phyloP scores from a whole-genome alignment of 805 yeast species.

The Sugiyamaella boreocaroliniensis region DNA sequence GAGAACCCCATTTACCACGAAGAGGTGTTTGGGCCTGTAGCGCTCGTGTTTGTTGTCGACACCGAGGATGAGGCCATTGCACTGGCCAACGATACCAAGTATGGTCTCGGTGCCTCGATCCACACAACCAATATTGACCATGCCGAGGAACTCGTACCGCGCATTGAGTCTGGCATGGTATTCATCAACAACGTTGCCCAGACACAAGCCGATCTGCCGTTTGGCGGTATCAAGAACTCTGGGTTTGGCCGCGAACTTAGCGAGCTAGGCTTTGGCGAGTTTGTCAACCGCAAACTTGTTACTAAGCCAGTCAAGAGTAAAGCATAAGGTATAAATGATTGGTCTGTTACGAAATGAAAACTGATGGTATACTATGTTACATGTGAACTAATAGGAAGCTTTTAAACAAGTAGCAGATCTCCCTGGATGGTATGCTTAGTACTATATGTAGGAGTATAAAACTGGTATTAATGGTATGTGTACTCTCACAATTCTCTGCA shows the following conservation, averaged over 20 bases:
- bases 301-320: slow-evolving; percentile 35
- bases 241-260: slow-evolving; percentile 72
- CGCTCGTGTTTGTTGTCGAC: slow-evolving; percentile 50
- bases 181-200: slow-evolving; percentile 54
- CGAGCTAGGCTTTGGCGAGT: slow-evolving; percentile 55
- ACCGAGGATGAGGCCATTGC: slow-evolving; percentile 46
- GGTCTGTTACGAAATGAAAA: too few relatives aligned
- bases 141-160: slow-evolving; percentile 47
- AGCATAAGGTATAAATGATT: too few relatives aligned
- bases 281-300: slow-evolving; percentile 22
- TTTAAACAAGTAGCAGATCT: too few relatives aligned
- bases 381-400: too few relatives aligned
- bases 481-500: too few relatives aligned
- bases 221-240: slow-evolving; percentile 59
- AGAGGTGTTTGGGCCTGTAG: slow-evolving; percentile 63
- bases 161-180: slow-evolving; percentile 60
- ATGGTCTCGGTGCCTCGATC: slow-evolving; percentile 56
- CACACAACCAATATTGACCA: slow-evolving; percentile 48
- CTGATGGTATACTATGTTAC: too few relatives aligned
- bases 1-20: slow-evolving; percentile 46
- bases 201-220: slow-evolving; percentile 51
- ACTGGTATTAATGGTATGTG: too few relatives aligned
- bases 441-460: too few relatives aligned
- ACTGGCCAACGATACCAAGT: slow-evolving; percentile 48
- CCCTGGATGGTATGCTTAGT: too few relatives aligned